Base-by-base conservation (phyloP, 163 green algal genomes). In the Prototheca stagnorum region DNA sequence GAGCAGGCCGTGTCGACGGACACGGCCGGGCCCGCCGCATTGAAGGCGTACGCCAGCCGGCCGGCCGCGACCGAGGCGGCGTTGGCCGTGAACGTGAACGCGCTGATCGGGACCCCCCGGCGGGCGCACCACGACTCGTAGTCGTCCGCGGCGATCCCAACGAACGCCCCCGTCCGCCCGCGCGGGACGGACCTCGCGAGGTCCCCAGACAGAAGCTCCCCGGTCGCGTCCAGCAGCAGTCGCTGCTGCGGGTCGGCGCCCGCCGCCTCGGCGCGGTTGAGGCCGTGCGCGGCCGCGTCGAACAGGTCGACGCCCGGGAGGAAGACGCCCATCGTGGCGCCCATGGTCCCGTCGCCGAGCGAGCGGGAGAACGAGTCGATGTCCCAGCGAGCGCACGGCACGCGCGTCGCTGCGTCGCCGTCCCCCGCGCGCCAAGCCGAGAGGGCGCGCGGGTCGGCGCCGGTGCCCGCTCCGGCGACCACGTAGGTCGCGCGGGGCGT, bases 1-100 rank as follows among this genome's bases (percentile, higher is more conserved):
- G 73, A 88, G 59, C 84, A 93, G 21, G 82, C 84, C 2, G 84
- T 94, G 72, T 95, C 85, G 17, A 95, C 68, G 2, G 67, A 71
- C 14, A 88, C 57, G 17, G 73, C 67, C 2, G 81, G 67, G 1
- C 84, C 85, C 26, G 67, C 73, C 5, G 91, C 63, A 12, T 70
- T 73, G 53, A 85, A 83, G 19, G 70, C 74, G 64, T 78, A 94
- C 3, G 74, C 69, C 33, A 94, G 39, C 0, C 84, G 68, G 70
- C 85, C 85, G 46, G 47, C 61, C 11, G 54, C 54, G n/a, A 70
- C 61, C 36, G 54, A 64, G 2, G 61, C 23, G 22, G 54, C 54
- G 17, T 53, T 62, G 27, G 54, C 51, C 26, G 54, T 64, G 49
- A 50, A 54, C 27, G 64, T 54, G 54, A 64, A 69, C 11, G 53